These are phyloP conservation scores for Piromyces finnis DNA, from an alignment of 192 early-diverging fungal genomes.

Conservation along the genomic window DNA sequence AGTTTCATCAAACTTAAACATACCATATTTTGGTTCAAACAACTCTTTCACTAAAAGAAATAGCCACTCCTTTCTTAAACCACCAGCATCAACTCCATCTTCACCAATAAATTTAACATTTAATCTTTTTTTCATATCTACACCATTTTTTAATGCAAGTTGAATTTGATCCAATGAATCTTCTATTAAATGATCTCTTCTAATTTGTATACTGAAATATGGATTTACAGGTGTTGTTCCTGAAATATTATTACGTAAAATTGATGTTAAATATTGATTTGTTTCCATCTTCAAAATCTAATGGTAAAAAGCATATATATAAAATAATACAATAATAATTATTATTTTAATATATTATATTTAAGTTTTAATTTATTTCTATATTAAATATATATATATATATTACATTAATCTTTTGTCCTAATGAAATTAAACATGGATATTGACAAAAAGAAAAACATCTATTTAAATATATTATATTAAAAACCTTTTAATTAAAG, in stretches of 20 bases:
- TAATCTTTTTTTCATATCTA: conserved; percentile 34
- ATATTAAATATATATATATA: conserved; percentile 10
- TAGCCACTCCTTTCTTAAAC: conserved; percentile 90
- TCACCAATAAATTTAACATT: conserved; percentile 24
- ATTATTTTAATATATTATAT: too few relatives aligned
- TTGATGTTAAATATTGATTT: conserved; percentile 13
- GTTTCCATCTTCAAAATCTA: conserved; percentile 1
- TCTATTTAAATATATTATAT: neutral
- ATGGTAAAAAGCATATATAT: too few relatives aligned
- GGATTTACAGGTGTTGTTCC: conserved; percentile 20
- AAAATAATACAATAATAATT: too few relatives aligned
- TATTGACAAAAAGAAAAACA: conserved; percentile 35
- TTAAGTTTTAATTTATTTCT: conserved; percentile 6
- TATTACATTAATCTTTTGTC: conserved; percentile 25
- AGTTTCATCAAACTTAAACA: conserved; percentile 65
- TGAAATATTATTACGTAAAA: conserved; percentile 19
- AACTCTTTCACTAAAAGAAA: conserved; percentile 73
- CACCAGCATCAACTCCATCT: conserved; percentile 74
- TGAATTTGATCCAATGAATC: conserved; percentile 28
- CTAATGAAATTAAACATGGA: conserved; percentile 30
- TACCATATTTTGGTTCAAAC: conserved; percentile 70
- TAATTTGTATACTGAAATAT: conserved; percentile 23
- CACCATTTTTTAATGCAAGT: conserved; percentile 8
- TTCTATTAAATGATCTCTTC: conserved; percentile 18
- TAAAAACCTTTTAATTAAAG: too few relatives aligned